These are phyloP conservation scores for Acanthamoeba triangularis DNA, from an alignment of 208 protist genomes.

Conservation along the genomic window DNA sequence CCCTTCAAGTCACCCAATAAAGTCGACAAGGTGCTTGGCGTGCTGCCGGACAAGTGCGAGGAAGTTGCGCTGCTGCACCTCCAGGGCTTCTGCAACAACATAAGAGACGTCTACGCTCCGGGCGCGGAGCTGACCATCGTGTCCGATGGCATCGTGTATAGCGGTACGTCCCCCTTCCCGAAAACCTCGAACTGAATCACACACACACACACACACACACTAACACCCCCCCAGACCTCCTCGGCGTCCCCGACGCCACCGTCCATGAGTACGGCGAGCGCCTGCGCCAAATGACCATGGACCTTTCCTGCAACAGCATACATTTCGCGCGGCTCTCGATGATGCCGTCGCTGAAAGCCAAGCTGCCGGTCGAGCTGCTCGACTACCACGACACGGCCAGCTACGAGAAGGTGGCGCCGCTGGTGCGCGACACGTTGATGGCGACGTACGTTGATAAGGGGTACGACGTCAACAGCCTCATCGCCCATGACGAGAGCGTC, in stretches of 20 bases:
- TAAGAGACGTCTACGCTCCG: conserved; percentile 15
- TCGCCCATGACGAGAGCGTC: neutral
- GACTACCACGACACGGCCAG: neutral
- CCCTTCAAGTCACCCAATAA: conserved; percentile 56
- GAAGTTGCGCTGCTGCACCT: conserved; percentile 21
- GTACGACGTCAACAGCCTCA: neutral
- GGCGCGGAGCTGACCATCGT: conserved; percentile 29
- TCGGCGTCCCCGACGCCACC: neutral
- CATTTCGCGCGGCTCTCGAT: conserved; percentile 6
- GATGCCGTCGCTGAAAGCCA: neutral
- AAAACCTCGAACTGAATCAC: conserved; percentile 12
- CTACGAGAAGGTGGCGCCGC: neutral
- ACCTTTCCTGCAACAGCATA: conserved; percentile 5
- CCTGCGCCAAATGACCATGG: neutral
- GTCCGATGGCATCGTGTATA: conserved; percentile 18
- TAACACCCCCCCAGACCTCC: neutral
- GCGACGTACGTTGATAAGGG: neutral
- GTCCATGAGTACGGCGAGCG: conserved; percentile 5
- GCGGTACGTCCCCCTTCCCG: neutral
- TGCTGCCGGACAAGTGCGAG: conserved; percentile 65
- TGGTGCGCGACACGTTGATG: neutral
- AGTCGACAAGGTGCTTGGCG: conserved; percentile 56
- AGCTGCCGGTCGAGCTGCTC: neutral
- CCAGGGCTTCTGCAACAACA: conserved; percentile 50
- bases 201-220: too few species aligned